These are phyloP conservation scores for Yamadazyma atlantica DNA, from an alignment of 1,139 yeast species.

Conservation along the genomic window DNA sequence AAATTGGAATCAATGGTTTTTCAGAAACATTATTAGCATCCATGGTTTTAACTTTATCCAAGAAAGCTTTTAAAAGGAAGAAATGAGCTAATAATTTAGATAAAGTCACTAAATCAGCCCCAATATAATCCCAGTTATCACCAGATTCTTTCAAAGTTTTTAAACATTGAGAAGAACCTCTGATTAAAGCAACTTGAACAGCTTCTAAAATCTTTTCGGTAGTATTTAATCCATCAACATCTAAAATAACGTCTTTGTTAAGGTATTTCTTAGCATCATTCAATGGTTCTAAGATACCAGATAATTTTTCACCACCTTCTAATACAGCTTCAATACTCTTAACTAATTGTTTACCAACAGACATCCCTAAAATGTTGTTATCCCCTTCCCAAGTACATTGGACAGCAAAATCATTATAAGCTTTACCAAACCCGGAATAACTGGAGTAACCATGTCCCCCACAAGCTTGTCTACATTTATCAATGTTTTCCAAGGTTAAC, in stretches of 20 bases:
- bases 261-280: slow-evolving; percentile 33
- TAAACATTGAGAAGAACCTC: slow-evolving; percentile 36
- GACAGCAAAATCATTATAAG: slow-evolving; percentile 50
- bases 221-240: slow-evolving; percentile 30
- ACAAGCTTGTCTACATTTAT: slow-evolving; percentile 51
- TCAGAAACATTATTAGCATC: slow-evolving; percentile 19
- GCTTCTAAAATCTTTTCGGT: slow-evolving; percentile 35
- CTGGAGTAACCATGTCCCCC: slow-evolving; percentile 55
- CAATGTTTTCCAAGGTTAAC: slow-evolving; percentile 48
- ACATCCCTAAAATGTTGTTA: slow-evolving; percentile 47
- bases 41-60: slow-evolving; percentile 25
- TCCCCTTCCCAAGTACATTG: slow-evolving; percentile 59
- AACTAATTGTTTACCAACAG: slow-evolving; percentile 47
- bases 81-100: slow-evolving; percentile 54
- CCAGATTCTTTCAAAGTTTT: slow-evolving; percentile 29
- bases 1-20: slow-evolving; percentile 26
- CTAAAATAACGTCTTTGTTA: slow-evolving; percentile 26
- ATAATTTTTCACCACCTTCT: slow-evolving; percentile 31
- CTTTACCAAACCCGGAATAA: slow-evolving; percentile 48
- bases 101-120: slow-evolving; percentile 56
- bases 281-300: slow-evolving; percentile 39
- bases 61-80: slow-evolving; percentile 33
- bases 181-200: slow-evolving; percentile 43
- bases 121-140: slow-evolving; percentile 47
- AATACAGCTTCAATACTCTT: slow-evolving; percentile 38